phyloP scores from a whole-genome alignment of 2,329 filamentous ascomycete species.

The Cytospora schulzeri region DNA sequence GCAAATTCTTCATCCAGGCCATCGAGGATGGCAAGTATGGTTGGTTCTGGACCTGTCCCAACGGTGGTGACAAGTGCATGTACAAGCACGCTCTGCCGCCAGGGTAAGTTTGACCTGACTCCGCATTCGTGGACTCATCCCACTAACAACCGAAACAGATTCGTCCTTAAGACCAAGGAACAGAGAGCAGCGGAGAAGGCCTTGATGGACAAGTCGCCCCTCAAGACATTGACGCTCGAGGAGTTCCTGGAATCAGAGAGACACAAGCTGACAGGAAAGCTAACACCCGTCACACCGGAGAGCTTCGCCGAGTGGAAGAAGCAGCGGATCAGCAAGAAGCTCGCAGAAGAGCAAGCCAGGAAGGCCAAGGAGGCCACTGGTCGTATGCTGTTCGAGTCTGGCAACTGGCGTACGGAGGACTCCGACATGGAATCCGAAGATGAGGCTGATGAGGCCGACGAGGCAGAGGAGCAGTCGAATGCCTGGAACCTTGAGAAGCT shows the following conservation, averaged over 20 bases:
- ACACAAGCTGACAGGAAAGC: slow-evolving; percentile 86
- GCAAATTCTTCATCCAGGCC: slow-evolving; percentile 96
- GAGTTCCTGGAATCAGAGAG: slow-evolving; percentile 96
- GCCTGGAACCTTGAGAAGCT: slow-evolving; percentile 82
- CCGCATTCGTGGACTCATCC: neutral
- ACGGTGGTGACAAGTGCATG: slow-evolving; percentile 97
- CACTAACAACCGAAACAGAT: slow-evolving; percentile 55
- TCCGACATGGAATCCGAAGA: slow-evolving; percentile 68
- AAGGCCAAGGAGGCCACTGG: slow-evolving; percentile 95
- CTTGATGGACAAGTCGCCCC: slow-evolving; percentile 89
- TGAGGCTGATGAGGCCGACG: slow-evolving; percentile 61
- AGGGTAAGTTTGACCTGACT: slow-evolving; percentile 64
- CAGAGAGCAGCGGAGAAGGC: slow-evolving; percentile 95
- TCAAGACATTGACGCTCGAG: slow-evolving; percentile 92
- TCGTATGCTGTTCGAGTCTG: slow-evolving; percentile 92
- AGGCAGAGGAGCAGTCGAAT: slow-evolving; percentile 50
- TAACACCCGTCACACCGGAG: slow-evolving; percentile 93
- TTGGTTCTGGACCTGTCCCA: slow-evolving; percentile 99
- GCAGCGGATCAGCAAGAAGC: slow-evolving; percentile 91
- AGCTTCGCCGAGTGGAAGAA: slow-evolving; percentile 97
- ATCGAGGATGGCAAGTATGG: slow-evolving; percentile 99
- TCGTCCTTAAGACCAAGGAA: slow-evolving; percentile 96
- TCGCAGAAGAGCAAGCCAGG: slow-evolving; percentile 85
- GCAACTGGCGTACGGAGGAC: slow-evolving; percentile 77
- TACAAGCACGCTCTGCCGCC: slow-evolving; percentile 94